Evolutionary conservation across 2,329 filamentous ascomycete species (phyloP).

Genomic region (Arthrinium phaeospermum): DNA sequence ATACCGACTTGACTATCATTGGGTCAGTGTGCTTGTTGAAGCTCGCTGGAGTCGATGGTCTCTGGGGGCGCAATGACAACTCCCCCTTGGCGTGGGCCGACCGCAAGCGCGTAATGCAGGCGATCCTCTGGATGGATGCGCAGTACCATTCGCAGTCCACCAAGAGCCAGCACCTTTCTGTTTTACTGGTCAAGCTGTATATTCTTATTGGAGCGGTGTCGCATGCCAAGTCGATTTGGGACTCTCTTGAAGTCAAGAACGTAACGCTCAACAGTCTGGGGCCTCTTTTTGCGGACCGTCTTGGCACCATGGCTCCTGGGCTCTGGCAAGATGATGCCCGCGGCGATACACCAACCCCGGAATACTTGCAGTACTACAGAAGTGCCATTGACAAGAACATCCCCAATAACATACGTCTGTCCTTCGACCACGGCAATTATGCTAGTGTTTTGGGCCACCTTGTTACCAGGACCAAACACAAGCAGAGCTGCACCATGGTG

Average conservation of each 20-base stretch:
- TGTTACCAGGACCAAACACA: slow-evolving; percentile 49
- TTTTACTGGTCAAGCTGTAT: slow-evolving; percentile 59
- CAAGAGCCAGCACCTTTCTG: slow-evolving; percentile 50
- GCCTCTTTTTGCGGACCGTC: slow-evolving; percentile 60
- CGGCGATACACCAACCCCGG: slow-evolving; percentile 40
- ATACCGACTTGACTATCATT: slow-evolving; percentile 33
- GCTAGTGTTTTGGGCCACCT: slow-evolving; percentile 55
- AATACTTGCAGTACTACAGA: slow-evolving; percentile 52
- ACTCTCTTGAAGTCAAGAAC: slow-evolving; percentile 59
- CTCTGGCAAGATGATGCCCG: slow-evolving; percentile 37
- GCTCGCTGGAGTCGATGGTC: slow-evolving; percentile 28
- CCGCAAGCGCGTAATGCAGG: slow-evolving; percentile 49
- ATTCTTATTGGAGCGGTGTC: slow-evolving; percentile 56
- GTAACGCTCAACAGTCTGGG: slow-evolving; percentile 63
- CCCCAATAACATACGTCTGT: slow-evolving; percentile 51
- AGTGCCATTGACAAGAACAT: slow-evolving; percentile 46
- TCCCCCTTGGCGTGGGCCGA: slow-evolving; percentile 34
- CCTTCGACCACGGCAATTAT: slow-evolving; percentile 57
- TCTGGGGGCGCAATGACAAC: slow-evolving; percentile 19
- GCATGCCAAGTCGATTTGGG: slow-evolving; percentile 55
- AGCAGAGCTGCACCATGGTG: slow-evolving; percentile 56
- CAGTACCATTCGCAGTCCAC: slow-evolving; percentile 45
- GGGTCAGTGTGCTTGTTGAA: slow-evolving; percentile 37
- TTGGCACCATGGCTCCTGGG: slow-evolving; percentile 57
- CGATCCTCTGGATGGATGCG: slow-evolving; percentile 54